Percentiles rank a stretch among this genome's conserved stretches.
phyloP scores from a whole-genome alignment of 2,329 filamentous ascomycete genomes.

The Talaromyces sp. region DNA sequence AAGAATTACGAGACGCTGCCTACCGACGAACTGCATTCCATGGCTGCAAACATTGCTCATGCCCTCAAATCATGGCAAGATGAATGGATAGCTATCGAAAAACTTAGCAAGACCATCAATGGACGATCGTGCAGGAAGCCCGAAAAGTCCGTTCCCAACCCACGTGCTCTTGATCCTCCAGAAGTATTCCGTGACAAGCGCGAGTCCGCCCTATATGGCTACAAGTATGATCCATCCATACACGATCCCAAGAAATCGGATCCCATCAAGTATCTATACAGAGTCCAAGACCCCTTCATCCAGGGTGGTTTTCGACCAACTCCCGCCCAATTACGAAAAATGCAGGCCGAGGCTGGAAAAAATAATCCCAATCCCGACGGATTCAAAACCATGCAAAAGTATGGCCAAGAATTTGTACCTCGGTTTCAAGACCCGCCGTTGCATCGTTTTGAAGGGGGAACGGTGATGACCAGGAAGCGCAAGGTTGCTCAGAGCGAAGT shows the following conservation, averaged over 20 bases:
- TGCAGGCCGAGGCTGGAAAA: constrained; percentile 28
- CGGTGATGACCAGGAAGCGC: constrained; percentile 27
- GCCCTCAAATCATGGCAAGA: constrained; percentile 53
- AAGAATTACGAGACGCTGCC: constrained; percentile 36
- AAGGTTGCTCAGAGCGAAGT: constrained; percentile 31
- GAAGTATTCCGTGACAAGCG: constrained; percentile 55
- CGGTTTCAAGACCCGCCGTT: constrained; percentile 27
- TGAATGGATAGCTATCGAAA: constrained; percentile 49
- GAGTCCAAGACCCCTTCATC: constrained; percentile 52
- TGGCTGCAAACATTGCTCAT: constrained; percentile 49
- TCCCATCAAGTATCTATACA: constrained; percentile 34
- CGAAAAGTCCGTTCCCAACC: constrained; percentile 40
- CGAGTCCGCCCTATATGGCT: constrained; percentile 56
- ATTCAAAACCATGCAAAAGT: constrained; percentile 31
- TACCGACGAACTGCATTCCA: constrained; percentile 48
- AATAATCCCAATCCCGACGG: constrained; percentile 38
- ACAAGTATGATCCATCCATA: constrained; percentile 44
- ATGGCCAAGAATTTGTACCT: constrained; percentile 33
- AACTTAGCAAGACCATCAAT: constrained; percentile 43
- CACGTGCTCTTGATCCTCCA: constrained; percentile 46
- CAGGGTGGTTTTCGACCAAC: constrained; percentile 46
- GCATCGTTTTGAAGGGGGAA: constrained; percentile 21
- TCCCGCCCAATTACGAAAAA: constrained; percentile 35
- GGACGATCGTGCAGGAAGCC: constrained; percentile 37
- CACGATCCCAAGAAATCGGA: constrained; percentile 10